Base-by-base conservation (phyloP, 192 early-diverging fungal species). In the Coemansia sp. region DNA sequence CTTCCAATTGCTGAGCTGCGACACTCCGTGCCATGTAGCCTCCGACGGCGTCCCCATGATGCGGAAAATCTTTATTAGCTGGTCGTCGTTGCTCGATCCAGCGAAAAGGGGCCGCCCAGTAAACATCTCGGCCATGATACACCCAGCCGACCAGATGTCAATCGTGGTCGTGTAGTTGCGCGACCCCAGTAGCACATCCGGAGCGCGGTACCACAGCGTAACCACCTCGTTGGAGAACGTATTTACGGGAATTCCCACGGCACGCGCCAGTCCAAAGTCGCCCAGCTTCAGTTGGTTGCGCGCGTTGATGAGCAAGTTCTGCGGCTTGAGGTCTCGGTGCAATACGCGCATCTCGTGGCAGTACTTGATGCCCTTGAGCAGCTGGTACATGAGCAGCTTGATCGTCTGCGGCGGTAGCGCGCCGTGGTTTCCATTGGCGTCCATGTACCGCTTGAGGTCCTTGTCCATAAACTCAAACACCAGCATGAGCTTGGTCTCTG, bases 161-260 rank as follows among this genome's bases (percentile, higher is more conserved):
- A 99, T 98, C 23, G 94, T 93, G 9, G 92, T 98, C 17, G 91
- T 89, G 83, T 99, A 99, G 73, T 91, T 93, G 63, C 94, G 88
- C 45, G 95, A 97, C 14, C 97, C 97, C 36, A 99, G 86, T 12
- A 99, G 86, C n/a, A 98, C 94, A 79, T 98, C 96, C 1, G 95
- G 96, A 15, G 96, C 93, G 51, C 97, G 89, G 73, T 99, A 99
- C 97, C 97, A 99, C 39, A 99, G 87, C 11, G 97, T 99, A 34
- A 99, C 97, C 21, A 99, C 97, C 79, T 99, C 97, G 80, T 98
- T 96, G 23, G 94, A 95, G 72, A 95, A 98, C 27, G 96, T 95
- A 75, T 95, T 91, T 64, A 94, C 92, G 12, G 93, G 92, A 66
- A 94, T 91, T 19, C 93, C 93, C 78, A 91, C 90, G 6, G 91